phyloP scores from a whole-genome alignment of 1,284 basidiomycete genomes.

The Cutaneotrichosporon cutaneum region DNA sequence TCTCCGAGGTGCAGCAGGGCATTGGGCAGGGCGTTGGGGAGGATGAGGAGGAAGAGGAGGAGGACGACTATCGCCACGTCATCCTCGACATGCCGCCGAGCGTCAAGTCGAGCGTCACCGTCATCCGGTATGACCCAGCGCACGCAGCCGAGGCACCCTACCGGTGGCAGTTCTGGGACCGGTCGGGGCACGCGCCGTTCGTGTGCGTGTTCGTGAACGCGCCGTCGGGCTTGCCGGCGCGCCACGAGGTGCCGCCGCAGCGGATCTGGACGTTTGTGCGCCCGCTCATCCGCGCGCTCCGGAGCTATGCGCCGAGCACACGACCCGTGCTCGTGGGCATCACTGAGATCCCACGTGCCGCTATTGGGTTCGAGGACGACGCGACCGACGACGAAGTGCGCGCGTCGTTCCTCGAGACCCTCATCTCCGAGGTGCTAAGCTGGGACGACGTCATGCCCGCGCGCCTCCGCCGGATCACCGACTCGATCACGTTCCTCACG shows the following conservation, averaged over 20 bases:
- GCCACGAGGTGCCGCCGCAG: not conserved
- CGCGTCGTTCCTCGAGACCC: slow-evolving; percentile 1
- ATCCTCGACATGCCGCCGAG: slow-evolving; percentile 8
- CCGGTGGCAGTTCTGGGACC: slow-evolving; percentile 9
- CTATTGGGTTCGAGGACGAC: not conserved
- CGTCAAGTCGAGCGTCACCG: not conserved
- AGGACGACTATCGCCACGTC: not conserved
- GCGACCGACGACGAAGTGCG: not conserved
- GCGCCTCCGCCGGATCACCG: not conserved
- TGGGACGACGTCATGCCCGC: slow-evolving; percentile 1
- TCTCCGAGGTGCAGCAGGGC: not conserved
- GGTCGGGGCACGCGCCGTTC: slow-evolving; percentile 4
- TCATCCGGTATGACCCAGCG: slow-evolving; percentile 1
- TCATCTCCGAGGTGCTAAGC: not conserved
- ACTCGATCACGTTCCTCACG: slow-evolving; percentile 7
- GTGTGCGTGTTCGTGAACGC: slow-evolving; percentile 3
- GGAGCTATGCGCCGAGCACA: not conserved
- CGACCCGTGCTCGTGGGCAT: not conserved
- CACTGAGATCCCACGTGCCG: slow-evolving; percentile 1
- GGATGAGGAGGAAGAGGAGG: not conserved
- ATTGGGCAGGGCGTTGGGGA: no score
- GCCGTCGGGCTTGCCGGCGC: not conserved
- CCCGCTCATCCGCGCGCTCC: slow-evolving; percentile 1
- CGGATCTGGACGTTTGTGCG: not conserved
- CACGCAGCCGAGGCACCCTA: not conserved